Percentiles rank a stretch among this genome's conserved stretches.
Evolutionary conservation across 2,329 filamentous ascomycete genomes (phyloP).

Genomic region (Fusarium ambrosium): DNA sequence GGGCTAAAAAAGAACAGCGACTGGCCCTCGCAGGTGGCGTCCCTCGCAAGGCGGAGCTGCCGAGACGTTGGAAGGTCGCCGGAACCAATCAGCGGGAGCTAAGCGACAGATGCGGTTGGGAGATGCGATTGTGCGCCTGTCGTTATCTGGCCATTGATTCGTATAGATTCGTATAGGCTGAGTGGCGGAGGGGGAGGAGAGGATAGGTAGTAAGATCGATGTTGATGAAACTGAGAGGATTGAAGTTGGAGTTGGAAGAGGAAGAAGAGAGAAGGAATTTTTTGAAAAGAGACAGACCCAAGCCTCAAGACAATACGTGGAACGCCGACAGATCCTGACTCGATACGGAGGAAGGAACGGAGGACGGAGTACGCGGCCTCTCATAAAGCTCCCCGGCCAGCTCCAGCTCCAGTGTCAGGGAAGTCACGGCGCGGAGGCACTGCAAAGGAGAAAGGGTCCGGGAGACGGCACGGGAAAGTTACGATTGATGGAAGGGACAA

Average conservation of each 20-base stretch:
- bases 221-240: constrained; percentile 7
- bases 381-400: constrained; percentile 3
- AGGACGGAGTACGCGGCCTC: constrained; percentile 29
- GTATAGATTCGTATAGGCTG: constrained; percentile 16
- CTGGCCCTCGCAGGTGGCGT: constrained; percentile 30
- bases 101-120: constrained; percentile 17
- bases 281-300: background rate
- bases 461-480: constrained; percentile 16
- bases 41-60: constrained; percentile 37
- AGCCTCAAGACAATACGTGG: constrained; percentile 37
- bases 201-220: constrained; percentile 18
- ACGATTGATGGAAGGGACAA: constrained; percentile 31
- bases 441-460: background rate
- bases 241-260: background rate
- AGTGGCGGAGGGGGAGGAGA: constrained; percentile 10
- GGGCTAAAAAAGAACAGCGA: constrained; percentile 33
- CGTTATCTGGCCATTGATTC: constrained; percentile 29
- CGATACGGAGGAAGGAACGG: constrained; percentile 32
- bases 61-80: constrained; percentile 16
- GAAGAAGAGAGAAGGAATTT: background rate
- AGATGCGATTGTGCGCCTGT: constrained; percentile 3
- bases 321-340: constrained; percentile 37
- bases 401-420: constrained; percentile 6
- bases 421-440: constrained; percentile 2
- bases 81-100: constrained; percentile 26